Evolutionary conservation across 345 rosid species (phyloP).

Genomic region (Populus euphratica): DNA sequence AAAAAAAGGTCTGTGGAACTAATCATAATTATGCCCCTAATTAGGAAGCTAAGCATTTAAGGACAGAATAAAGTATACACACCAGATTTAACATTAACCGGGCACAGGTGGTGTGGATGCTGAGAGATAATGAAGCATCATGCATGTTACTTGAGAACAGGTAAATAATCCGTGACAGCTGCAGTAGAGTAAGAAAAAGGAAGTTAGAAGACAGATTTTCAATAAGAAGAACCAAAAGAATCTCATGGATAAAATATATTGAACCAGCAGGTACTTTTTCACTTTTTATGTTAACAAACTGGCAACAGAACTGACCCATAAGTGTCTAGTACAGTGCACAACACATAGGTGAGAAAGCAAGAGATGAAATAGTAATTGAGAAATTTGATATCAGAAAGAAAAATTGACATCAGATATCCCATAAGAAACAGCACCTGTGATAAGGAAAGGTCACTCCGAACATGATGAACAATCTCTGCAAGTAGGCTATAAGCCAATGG

Average conservation of each 20-base stretch:
- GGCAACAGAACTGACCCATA: not conserved
- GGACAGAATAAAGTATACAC: constrained; percentile 15
- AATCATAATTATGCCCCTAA: constrained; percentile 3
- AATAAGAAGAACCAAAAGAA: not conserved
- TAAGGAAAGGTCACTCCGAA: constrained; percentile 80
- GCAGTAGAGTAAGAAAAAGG: constrained; percentile 31
- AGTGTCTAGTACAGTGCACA: too few relatives aligned
- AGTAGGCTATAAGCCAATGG: constrained; percentile 97
- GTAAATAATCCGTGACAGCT: constrained; percentile 94
- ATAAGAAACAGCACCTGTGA: constrained; percentile 55
- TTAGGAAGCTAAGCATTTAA: constrained; percentile 6
- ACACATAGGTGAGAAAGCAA: not conserved
- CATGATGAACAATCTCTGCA: constrained; percentile 99
- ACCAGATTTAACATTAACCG: constrained; percentile 99
- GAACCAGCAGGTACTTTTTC: not conserved
- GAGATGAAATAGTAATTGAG: not conserved
- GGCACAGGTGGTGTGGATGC: constrained; percentile 96
- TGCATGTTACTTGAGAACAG: constrained; percentile 97
- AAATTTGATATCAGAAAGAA: not conserved
- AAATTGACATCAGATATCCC: constrained; percentile 1
- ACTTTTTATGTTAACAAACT: not conserved
- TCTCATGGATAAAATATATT: not conserved
- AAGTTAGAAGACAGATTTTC: constrained; percentile 9
- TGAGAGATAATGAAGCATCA: constrained; percentile 89
- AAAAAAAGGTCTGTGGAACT: constrained; percentile 10